Base-by-base conservation (phyloP, 2,329 filamentous ascomycete species). In the Pleoardoris graminearum region DNA sequence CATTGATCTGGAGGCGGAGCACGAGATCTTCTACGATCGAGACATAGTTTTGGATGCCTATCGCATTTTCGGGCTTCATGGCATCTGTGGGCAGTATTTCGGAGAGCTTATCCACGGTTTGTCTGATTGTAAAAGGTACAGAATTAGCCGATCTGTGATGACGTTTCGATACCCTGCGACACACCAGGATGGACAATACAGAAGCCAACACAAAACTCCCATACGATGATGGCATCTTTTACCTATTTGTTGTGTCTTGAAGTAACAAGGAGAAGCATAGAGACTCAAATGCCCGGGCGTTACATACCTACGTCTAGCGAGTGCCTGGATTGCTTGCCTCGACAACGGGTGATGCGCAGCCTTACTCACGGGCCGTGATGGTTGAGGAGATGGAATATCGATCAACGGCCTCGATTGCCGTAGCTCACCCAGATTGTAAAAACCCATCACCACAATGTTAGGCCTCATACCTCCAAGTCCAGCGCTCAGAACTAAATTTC, bases 401-500 rank as follows among this genome's bases (percentile, higher is more conserved):
- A 85, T 71, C 2, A 83, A 69, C 0, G 85, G 82, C 53, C 79
- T 75, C 2, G 84, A 83, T 41, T 80, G 79, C 48, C 89, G 82
- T 25, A 91, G 81, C 53, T 94, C 89, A 43, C 91, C 85, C 65
- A 94, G 82, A 58, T 91, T 91, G 69, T 90, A 91, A 36, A 90
- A 90, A 3, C 88, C 89, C 61, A 92, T 76, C 1, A 96, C 82
- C 12, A 90, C 90, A 57, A 96, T 91, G 59, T 96, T 96, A 0
- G 91, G 91, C 36, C 91, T 79, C 90, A 96, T 95, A 12, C 91
- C 90, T 3, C 91, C 91, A 1, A 96, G 76, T 0, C 91, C 91
- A 14, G 91, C 88, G 10, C 88, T 89, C 8, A 96, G 75, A 7
- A 94, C 88, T 39, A 95, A 79, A 63, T 95, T 96, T 17, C 91